phyloP scores from a whole-genome alignment of 176 grass and related monocot genomes.

The Oryza nivara region DNA sequence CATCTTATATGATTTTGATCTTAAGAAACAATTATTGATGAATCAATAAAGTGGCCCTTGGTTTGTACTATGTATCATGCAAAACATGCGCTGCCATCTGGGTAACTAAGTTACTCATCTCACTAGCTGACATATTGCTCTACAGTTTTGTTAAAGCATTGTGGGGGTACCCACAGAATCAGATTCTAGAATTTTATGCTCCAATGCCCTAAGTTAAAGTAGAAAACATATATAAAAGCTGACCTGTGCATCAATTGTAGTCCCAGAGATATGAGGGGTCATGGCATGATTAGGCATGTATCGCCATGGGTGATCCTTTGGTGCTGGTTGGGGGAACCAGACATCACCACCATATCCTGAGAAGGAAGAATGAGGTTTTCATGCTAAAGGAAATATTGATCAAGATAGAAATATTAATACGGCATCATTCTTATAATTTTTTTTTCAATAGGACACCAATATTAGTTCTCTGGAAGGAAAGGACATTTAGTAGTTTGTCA shows the following conservation, averaged over 20 bases:
- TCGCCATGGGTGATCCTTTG: constrained; percentile 77
- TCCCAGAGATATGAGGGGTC: constrained; percentile 82
- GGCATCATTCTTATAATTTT: neutral
- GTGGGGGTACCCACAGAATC: neutral
- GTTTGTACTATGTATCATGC: neutral
- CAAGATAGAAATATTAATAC: constrained; percentile 3
- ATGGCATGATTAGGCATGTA: constrained; percentile 97
- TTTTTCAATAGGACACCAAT: constrained; percentile 11
- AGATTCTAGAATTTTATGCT: neutral
- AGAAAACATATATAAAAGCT: neutral
- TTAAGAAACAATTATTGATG: neutral
- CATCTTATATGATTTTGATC: neutral
- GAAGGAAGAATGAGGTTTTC: neutral
- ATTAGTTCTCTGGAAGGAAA: neutral
- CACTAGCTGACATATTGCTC: neutral
- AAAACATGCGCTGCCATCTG: neutral
- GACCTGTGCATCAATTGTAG: constrained; percentile 79
- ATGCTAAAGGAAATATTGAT: neutral
- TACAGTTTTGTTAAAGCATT: neutral
- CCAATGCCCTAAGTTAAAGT: neutral
- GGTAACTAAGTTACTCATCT: neutral
- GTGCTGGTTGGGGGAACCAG: constrained; percentile 87
- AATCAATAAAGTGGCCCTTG: neutral
- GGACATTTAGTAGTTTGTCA: neutral
- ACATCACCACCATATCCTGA: constrained; percentile 90